These are phyloP conservation scores for Starmera stellimalicola DNA, from an alignment of 1,139 yeast genomes.

Conservation along the genomic window DNA sequence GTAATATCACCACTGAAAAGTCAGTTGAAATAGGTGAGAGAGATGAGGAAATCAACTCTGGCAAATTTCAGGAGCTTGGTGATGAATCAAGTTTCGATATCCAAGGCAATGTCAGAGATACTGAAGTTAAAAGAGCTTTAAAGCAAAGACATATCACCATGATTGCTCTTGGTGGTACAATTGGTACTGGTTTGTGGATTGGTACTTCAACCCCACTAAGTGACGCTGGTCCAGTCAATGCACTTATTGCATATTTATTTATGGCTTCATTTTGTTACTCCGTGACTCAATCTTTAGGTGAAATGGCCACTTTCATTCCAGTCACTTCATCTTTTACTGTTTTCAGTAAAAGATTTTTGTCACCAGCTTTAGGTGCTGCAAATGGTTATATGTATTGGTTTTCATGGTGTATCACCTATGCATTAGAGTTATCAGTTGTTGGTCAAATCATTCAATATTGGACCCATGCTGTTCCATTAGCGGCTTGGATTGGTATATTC, in stretches of 20 bases:
- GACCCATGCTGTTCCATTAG: constrained; percentile 65
- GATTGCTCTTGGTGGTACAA: constrained; percentile 64
- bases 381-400: constrained; percentile 84
- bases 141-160: constrained; percentile 52
- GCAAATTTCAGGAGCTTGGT: constrained; percentile 1
- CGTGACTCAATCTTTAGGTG: constrained; percentile 66
- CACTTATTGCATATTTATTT: constrained; percentile 54
- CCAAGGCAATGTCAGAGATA: constrained; percentile 25
- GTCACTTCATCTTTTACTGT: constrained; percentile 59
- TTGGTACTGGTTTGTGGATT: constrained; percentile 61
- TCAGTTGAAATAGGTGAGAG: not conserved
- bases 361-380: constrained; percentile 69
- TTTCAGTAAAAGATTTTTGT: constrained; percentile 50
- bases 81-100: constrained; percentile 16
- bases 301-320: constrained; percentile 73
- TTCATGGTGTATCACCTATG: constrained; percentile 78
- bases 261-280: constrained; percentile 58
- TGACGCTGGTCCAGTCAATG: constrained; percentile 57
- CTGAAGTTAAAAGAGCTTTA: constrained; percentile 37
- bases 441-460: constrained; percentile 71
- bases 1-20: not conserved
- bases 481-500: constrained; percentile 56
- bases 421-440: constrained; percentile 71
- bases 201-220: constrained; percentile 42
- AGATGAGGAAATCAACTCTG: not conserved